Conservation (phyloP, 805 yeast genomes). For the Tetrapisispora nanseiensis region DNA sequence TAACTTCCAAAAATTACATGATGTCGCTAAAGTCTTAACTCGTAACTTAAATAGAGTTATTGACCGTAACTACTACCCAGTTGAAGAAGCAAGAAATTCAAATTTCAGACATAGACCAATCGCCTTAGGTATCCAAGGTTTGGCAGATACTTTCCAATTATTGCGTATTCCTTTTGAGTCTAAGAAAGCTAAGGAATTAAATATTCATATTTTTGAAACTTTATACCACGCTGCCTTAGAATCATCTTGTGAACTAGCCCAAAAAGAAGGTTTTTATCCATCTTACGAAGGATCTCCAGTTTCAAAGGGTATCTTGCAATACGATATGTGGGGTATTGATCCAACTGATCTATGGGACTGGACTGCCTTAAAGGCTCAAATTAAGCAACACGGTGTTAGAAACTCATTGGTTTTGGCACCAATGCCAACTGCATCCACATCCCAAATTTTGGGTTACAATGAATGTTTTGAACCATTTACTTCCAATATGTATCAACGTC, state of each 20-base stretch:
- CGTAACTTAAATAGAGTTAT: slow-evolving; percentile 72
- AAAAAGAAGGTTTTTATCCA: slow-evolving; percentile 54
- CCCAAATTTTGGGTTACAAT: slow-evolving; percentile 84
- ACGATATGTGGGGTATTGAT: slow-evolving; percentile 72
- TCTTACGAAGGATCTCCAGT: slow-evolving; percentile 81
- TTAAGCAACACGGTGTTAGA: slow-evolving; percentile 60
- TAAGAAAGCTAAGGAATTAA: slow-evolving; percentile 61
- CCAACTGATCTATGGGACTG: slow-evolving; percentile 81
- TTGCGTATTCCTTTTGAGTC: slow-evolving; percentile 84
- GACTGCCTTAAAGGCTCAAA: slow-evolving; percentile 51
- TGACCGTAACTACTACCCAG: slow-evolving; percentile 77
- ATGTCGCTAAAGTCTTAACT: slow-evolving; percentile 63
- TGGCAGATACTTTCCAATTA: slow-evolving; percentile 80
- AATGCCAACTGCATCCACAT: slow-evolving; percentile 97
- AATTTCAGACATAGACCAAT: slow-evolving; percentile 80
- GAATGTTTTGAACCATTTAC: slow-evolving; percentile 95
- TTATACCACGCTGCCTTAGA: slow-evolving; percentile 90
- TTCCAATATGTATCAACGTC: slow-evolving; percentile 78
- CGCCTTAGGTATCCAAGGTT: slow-evolving; percentile 91
- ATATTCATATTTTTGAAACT: slow-evolving; percentile 84
- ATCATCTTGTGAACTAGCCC: slow-evolving; percentile 73
- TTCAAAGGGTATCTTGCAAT: slow-evolving; percentile 73
- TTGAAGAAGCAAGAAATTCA: slow-evolving; percentile 58
- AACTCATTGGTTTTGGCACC: slow-evolving; percentile 86
- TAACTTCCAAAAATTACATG: slow-evolving; percentile 65